Conservation (phyloP, 2,329 filamentous ascomycete species). For the Pseudogymnoascus sp. region DNA sequence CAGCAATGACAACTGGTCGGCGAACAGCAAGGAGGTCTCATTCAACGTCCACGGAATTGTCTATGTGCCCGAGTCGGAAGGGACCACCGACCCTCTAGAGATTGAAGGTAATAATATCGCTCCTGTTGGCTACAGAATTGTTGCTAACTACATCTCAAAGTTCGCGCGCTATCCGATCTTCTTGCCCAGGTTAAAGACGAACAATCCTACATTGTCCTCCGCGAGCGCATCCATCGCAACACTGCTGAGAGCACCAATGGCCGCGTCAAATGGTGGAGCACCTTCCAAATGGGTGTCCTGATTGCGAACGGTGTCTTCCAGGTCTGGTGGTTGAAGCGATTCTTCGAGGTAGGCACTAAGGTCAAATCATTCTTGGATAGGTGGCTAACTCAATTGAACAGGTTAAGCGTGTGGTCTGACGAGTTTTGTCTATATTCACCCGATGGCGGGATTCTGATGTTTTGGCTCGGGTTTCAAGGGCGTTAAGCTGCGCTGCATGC, state of each 20-base stretch:
- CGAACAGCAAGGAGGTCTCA: conserved; percentile 92
- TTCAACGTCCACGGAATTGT: conserved; percentile 99
- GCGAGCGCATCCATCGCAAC: conserved; percentile 94
- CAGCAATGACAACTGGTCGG: conserved; percentile 96
- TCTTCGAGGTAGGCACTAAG: conserved; percentile 65
- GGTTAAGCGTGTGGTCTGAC: conserved; percentile 8
- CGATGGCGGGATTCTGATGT: conserved; percentile 1
- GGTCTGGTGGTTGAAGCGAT: conserved; percentile 98
- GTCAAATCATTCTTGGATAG: neutral
- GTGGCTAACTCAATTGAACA: neutral
- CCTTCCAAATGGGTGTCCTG: conserved; percentile 86
- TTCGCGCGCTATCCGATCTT: conserved; percentile 74
- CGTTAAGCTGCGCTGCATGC: conserved; percentile 8
- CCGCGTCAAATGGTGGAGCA: conserved; percentile 98
- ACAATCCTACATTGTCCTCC: conserved; percentile 91
- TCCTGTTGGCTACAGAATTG: neutral
- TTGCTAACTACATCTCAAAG: conserved; percentile 36
- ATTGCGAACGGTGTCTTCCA: conserved; percentile 93
- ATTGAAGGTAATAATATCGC: conserved; percentile 58
- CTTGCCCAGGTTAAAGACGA: conserved; percentile 93
- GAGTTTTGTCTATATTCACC: conserved; percentile 1
- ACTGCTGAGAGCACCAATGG: conserved; percentile 97
- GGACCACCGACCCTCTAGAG: conserved; percentile 80
- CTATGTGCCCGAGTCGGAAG: conserved; percentile 84
- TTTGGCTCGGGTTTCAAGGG: conserved; percentile 3